Conservation (phyloP, 495 filamentous ascomycete genomes). For the Hyaloscypha variabilis region DNA sequence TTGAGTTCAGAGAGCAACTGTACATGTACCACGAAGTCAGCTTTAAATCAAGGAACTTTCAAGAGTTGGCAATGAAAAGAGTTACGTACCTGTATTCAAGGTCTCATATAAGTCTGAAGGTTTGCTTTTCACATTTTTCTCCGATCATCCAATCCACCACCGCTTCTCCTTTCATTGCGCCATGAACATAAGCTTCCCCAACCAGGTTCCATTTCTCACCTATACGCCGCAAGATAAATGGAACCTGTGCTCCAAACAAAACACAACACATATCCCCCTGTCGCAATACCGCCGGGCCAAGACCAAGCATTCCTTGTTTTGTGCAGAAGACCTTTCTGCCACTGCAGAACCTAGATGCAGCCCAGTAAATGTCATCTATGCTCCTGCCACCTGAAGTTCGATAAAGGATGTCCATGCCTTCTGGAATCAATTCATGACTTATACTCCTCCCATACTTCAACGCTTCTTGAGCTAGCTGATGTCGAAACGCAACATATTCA, state of each 20-base stretch:
- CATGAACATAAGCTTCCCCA: neutral
- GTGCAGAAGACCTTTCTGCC: slow-evolving; percentile 5
- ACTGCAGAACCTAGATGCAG: slow-evolving; percentile 6
- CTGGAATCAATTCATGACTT: neutral
- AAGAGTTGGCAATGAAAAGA: neutral
- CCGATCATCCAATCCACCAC: slow-evolving; percentile 6
- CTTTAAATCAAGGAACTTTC: too few relatives aligned
- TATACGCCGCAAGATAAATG: neutral
- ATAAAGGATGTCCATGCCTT: neutral
- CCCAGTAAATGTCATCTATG: slow-evolving; percentile 13
- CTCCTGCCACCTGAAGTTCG: neutral
- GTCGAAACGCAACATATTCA: slow-evolving; percentile 3
- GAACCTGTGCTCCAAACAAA: slow-evolving; percentile 1
- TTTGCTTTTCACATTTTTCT: neutral
- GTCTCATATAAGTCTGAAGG: neutral
- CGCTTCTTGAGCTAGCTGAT: neutral
- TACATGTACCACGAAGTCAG: too few relatives aligned
- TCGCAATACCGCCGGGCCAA: neutral
- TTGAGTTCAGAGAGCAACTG: too few relatives aligned
- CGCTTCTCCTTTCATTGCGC: slow-evolving; percentile 3
- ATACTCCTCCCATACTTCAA: neutral
- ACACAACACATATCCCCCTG: neutral
- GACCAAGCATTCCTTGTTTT: neutral
- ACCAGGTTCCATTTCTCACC: neutral
- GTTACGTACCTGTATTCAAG: neutral